Evolutionary conservation across 495 filamentous ascomycete genomes (phyloP).

Genomic region (Daldinia caldariorum): DNA sequence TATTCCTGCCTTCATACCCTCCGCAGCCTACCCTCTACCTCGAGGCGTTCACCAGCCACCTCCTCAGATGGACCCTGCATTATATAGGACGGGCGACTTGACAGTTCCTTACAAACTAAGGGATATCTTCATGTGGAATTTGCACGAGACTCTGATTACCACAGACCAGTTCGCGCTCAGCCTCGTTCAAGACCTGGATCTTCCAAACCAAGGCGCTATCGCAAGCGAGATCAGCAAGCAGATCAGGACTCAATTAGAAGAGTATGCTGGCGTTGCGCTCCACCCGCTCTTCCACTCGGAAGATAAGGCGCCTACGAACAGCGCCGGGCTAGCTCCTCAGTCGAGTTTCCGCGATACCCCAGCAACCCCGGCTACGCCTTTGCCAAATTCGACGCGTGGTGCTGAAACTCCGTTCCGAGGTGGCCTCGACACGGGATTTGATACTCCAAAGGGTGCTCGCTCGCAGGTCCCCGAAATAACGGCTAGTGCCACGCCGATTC

Average conservation of each 20-base stretch:
- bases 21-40: slow-evolving; percentile 75
- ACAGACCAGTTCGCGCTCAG: slow-evolving; percentile 91
- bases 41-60: slow-evolving; percentile 59
- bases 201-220: slow-evolving; percentile 74
- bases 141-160: slow-evolving; percentile 92
- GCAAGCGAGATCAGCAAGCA: slow-evolving; percentile 86
- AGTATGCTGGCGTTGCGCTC: slow-evolving; percentile 92
- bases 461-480: slow-evolving; percentile 54
- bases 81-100: slow-evolving; percentile 78
- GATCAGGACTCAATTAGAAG: slow-evolving; percentile 93
- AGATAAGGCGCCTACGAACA: slow-evolving; percentile 42
- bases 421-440: slow-evolving; percentile 42
- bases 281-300: slow-evolving; percentile 86
- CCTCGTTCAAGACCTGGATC: slow-evolving; percentile 94
- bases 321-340: slow-evolving; percentile 36
- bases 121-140: slow-evolving; percentile 96
- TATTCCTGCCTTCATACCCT: slow-evolving; percentile 78
- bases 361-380: slow-evolving; percentile 60
- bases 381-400: slow-evolving; percentile 50
- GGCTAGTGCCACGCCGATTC: slow-evolving; percentile 62
- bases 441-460: slow-evolving; percentile 46
- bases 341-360: slow-evolving; percentile 53
- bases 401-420: slow-evolving; percentile 61
- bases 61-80: slow-evolving; percentile 62
- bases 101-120: slow-evolving; percentile 86